Percentiles rank a stretch among this genome's conserved stretches.
phyloP scores from a whole-genome alignment of 345 rosid species.

The Eucalyptus grandis region DNA sequence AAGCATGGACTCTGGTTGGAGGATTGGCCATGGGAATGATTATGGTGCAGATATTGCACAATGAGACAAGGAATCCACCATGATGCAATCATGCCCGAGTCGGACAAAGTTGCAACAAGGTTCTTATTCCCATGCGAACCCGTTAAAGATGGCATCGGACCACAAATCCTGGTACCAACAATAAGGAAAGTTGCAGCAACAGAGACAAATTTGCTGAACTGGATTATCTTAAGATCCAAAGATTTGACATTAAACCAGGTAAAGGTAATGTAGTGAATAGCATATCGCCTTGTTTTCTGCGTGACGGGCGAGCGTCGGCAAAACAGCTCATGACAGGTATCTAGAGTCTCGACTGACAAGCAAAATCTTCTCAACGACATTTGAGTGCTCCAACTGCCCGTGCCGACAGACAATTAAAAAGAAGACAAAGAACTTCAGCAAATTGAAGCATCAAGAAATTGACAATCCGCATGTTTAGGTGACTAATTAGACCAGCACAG shows the following conservation, averaged over 20 bases:
- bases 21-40: neutral
- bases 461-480: neutral
- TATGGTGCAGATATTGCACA: neutral
- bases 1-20: neutral
- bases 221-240: neutral
- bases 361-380: neutral
- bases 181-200: neutral
- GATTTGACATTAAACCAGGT: neutral
- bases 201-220: neutral
- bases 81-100: neutral
- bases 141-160: neutral
- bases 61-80: neutral
- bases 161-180: neutral
- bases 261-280: neutral
- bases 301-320: neutral
- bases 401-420: neutral
- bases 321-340: neutral
- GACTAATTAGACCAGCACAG: neutral
- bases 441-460: neutral
- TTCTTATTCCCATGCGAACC: neutral
- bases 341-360: neutral
- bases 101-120: neutral
- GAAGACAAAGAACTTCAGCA: neutral
- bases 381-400: neutral
- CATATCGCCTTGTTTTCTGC: neutral